Evolutionary conservation across 129 eudicot species (phyloP).

Genomic region (Flaveria sonorensis): DNA sequence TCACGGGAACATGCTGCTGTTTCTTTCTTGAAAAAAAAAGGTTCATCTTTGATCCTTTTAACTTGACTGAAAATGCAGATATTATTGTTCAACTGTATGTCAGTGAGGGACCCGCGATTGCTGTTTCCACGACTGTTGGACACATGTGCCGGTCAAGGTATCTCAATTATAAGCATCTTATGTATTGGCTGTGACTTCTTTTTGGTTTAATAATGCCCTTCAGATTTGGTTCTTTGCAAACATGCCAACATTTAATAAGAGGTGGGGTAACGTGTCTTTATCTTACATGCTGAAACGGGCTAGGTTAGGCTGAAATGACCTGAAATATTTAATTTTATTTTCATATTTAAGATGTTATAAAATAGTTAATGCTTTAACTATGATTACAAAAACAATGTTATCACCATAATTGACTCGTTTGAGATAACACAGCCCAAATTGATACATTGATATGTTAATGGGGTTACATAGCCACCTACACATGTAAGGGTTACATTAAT

Average conservation of each 20-base stretch:
- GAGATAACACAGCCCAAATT: not conserved
- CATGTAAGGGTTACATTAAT: conserved; percentile 6
- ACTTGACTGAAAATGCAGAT: conserved; percentile 56
- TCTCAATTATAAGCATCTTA: conserved; percentile 13
- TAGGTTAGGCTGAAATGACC: not conserved
- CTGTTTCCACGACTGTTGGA: conserved; percentile 82
- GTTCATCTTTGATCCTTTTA: conserved; percentile 18
- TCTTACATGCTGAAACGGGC: not conserved
- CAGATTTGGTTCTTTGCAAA: not conserved
- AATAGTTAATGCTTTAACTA: not conserved
- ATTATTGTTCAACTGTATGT: conserved; percentile 93
- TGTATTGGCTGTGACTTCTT: not conserved
- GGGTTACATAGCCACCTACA: not conserved
- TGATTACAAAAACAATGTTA: not conserved
- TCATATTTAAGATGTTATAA: not conserved
- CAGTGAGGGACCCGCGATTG: conserved; percentile 93
- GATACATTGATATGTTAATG: conserved; percentile 2
- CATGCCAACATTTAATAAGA: not conserved
- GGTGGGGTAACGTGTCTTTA: not conserved
- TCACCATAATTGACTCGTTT: not conserved
- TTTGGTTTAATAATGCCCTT: conserved; percentile 10
- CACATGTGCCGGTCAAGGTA: conserved; percentile 79
- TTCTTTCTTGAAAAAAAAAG: not conserved
- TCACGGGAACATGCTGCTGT: not conserved
- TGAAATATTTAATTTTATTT: not conserved